phyloP scores from a whole-genome alignment of 495 filamentous ascomycete genomes.

The Peziza echinospora region DNA sequence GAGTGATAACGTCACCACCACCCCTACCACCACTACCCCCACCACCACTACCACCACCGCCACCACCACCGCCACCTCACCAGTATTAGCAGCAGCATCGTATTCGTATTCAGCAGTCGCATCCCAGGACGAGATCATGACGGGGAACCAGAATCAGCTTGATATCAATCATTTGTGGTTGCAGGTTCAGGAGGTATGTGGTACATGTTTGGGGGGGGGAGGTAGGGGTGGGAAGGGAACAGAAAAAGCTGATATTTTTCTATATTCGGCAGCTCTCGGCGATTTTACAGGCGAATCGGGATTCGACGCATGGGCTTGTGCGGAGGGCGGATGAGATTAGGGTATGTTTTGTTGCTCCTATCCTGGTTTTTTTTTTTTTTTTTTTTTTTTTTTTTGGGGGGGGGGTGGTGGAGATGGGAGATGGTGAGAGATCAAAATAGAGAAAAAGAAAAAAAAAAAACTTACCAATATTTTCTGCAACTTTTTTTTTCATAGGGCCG shows the following conservation, averaged over 20 bases:
- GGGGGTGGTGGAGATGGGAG: too few relatives aligned
- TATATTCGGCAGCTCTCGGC: conserved; percentile 27
- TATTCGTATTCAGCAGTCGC: conserved; percentile 14
- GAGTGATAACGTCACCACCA: conserved; percentile 3
- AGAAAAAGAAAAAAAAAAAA: conserved; percentile 2
- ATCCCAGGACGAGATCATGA: conserved; percentile 17
- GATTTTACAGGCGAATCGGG: conserved; percentile 43
- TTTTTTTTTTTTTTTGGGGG: too few relatives aligned
- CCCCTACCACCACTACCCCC: conserved; percentile 8
- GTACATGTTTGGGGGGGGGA: too few relatives aligned
- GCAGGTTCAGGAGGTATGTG: conserved; percentile 33
- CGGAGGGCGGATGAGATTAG: conserved; percentile 23
- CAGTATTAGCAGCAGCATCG: conserved; percentile 5
- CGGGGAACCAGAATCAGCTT: conserved; percentile 45
- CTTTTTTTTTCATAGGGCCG: conserved; percentile 8
- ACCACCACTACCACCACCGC: conserved; percentile 14
- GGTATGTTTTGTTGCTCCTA: conserved; percentile 7
- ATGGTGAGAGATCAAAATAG: background rate
- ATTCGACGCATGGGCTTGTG: conserved; percentile 38
- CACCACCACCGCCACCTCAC: conserved; percentile 13
- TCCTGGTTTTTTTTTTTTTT: too few relatives aligned
- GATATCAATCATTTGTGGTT: conserved; percentile 48
- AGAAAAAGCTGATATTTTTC: too few relatives aligned
- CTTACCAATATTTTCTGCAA: background rate
- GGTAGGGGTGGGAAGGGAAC: too few relatives aligned